phyloP scores from a whole-genome alignment of 2,329 filamentous ascomycete genomes.

The Aspergillus novoparasiticus region DNA sequence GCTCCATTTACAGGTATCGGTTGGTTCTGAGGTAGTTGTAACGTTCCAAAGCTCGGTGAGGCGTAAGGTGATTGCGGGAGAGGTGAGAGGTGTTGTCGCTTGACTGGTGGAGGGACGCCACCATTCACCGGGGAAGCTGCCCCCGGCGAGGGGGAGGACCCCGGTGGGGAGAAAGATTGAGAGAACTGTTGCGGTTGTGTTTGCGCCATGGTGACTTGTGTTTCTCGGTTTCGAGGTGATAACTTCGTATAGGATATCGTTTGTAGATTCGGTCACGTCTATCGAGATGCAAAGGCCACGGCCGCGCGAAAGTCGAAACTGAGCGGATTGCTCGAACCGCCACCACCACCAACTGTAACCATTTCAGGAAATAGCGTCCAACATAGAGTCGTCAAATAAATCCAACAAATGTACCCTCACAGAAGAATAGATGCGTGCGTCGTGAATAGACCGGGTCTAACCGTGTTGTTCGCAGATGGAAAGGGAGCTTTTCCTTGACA shows the following conservation, averaged over 20 bases:
- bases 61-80: constrained; percentile 64
- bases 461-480: constrained; percentile 20
- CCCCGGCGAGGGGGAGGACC: constrained; percentile 63
- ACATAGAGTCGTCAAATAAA: constrained; percentile 20
- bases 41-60: constrained; percentile 59
- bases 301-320: constrained; percentile 36
- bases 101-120: constrained; percentile 68
- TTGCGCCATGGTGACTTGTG: constrained; percentile 58
- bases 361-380: constrained; percentile 35
- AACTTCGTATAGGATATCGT: constrained; percentile 10
- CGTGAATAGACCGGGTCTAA: constrained; percentile 16
- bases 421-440: constrained; percentile 16
- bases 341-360: constrained; percentile 38
- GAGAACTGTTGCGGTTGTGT: constrained; percentile 57
- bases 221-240: constrained; percentile 13
- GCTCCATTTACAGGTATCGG: constrained; percentile 36
- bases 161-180: constrained; percentile 64
- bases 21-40: constrained; percentile 47
- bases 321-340: constrained; percentile 44
- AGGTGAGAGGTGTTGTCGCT: constrained; percentile 72
- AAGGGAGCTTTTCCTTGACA: constrained; percentile 26
- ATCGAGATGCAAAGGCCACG: constrained; percentile 23
- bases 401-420: constrained; percentile 3
- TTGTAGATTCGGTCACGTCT: constrained; percentile 27
- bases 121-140: constrained; percentile 53